Conservation (phyloP, 2,329 filamentous ascomycete genomes). For the Pseudocercospora vitis region DNA sequence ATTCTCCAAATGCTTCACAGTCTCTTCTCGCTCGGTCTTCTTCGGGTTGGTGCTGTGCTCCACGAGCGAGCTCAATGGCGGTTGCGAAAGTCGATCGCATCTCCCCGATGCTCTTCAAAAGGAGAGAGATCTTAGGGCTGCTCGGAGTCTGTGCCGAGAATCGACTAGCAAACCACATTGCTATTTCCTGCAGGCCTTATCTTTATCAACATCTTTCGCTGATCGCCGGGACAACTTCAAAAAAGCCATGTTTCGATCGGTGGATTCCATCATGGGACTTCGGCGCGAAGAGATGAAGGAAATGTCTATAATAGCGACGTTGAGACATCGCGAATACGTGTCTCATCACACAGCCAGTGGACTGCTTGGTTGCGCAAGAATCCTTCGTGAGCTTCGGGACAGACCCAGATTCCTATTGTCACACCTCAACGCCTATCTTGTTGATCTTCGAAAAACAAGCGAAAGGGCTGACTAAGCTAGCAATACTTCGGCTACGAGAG, state of each 20-base stretch:
- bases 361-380: not conserved
- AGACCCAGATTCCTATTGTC: not conserved
- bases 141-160: too few species aligned
- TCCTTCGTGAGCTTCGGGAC: not conserved
- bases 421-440: not conserved
- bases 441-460: not conserved
- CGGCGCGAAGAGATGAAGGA: not conserved
- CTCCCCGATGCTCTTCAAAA: too few species aligned
- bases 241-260: not conserved
- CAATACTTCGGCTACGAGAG: not conserved
- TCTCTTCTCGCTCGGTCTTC: constrained; percentile 26
- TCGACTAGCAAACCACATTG: too few species aligned
- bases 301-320: not conserved
- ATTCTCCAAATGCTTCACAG: constrained; percentile 42
- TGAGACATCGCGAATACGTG: too few species aligned
- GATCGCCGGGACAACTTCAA: not conserved
- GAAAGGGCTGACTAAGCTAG: not conserved
- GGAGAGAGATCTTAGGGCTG: too few species aligned
- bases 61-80: not conserved
- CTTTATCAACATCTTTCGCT: constrained; percentile 1
- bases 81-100: not conserved
- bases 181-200: not conserved
- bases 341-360: too few species aligned
- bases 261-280: not conserved
- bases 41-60: not conserved